These are phyloP conservation scores for Carpinus fangiana DNA, from an alignment of 306 rosid genomes.

Conservation along the genomic window DNA sequence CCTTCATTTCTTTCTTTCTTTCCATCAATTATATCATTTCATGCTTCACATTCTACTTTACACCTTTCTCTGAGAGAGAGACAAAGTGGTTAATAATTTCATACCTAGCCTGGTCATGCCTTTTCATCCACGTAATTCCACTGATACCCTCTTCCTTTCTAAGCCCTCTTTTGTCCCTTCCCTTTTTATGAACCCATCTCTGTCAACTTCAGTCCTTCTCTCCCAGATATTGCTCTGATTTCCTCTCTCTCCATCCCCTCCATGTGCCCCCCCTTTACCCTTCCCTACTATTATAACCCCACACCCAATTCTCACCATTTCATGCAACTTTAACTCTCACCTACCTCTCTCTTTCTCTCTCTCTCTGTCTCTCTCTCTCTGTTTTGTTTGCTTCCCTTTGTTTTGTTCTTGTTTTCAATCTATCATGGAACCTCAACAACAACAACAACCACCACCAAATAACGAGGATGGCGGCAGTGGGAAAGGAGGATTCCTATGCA, in stretches of 20 bases:
- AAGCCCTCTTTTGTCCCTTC: conserved; percentile 91
- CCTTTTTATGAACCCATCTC: conserved; percentile 67
- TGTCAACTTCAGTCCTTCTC: conserved; percentile 94
- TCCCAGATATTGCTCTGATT: conserved; percentile 74
- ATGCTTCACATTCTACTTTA: neutral
- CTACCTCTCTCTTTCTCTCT: conserved; percentile 14
- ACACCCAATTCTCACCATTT: conserved; percentile 28
- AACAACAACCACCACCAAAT: conserved; percentile 12
- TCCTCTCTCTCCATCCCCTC: conserved; percentile 49
- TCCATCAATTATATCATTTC: conserved; percentile 42
- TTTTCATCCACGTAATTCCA: conserved; percentile 57
- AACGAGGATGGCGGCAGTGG: conserved; percentile 45
- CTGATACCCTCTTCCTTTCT: conserved; percentile 61
- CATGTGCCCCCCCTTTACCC: conserved; percentile 34
- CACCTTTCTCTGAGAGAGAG: neutral
- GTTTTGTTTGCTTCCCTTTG: conserved; percentile 38
- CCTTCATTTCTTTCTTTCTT: conserved; percentile 33
- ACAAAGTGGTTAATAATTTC: conserved; percentile 22
- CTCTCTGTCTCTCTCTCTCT: conserved; percentile 4
- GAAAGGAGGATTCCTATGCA: conserved; percentile 51
- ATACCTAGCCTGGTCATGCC: conserved; percentile 36
- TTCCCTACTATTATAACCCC: conserved; percentile 18
- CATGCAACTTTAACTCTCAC: conserved; percentile 28
- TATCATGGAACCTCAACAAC: conserved; percentile 47
- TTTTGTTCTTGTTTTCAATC: conserved; percentile 23